A percentile compares a stretch with the other conserved stretches of the same genome.
These are phyloP conservation scores for Harringtonia lauricola DNA, from an alignment of 2,329 filamentous ascomycete species.

Conservation along the genomic window DNA sequence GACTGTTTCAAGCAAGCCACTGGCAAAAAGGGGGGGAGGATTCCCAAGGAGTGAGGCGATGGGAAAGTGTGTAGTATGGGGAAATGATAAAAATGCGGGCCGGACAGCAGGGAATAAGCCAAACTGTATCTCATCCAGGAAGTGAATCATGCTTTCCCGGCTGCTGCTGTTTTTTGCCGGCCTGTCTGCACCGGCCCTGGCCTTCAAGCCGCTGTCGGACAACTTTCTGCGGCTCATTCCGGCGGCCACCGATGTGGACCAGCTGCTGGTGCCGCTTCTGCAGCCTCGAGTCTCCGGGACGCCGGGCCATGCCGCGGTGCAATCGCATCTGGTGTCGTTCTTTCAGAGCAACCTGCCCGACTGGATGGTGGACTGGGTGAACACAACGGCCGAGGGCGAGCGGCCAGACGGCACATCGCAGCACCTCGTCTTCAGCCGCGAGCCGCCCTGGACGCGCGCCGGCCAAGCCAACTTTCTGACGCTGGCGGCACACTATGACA, in stretches of 20 bases:
- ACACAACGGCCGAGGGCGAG: constrained; percentile 54
- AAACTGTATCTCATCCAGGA: too few species aligned
- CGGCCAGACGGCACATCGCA: constrained; percentile 36
- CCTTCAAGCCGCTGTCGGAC: constrained; percentile 46
- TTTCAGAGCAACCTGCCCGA: constrained; percentile 55
- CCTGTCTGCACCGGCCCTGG: constrained; percentile 15
- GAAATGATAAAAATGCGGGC: too few species aligned
- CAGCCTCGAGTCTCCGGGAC: constrained; percentile 67
- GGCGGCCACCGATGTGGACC: constrained; percentile 46
- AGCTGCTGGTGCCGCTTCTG: constrained; percentile 63
- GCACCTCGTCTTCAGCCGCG: constrained; percentile 66
- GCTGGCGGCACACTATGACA: constrained; percentile 77
- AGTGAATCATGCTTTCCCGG: too few species aligned
- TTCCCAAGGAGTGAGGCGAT: too few species aligned
- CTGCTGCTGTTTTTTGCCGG: constrained; percentile 8
- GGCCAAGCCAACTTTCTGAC: constrained; percentile 66
- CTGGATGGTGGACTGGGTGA: constrained; percentile 64
- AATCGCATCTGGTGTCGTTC: constrained; percentile 63
- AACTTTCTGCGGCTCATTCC: constrained; percentile 53
- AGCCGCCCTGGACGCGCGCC: constrained; percentile 62
- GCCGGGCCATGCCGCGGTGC: constrained; percentile 51
- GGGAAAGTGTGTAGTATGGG: too few species aligned
- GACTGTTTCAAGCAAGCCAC: constrained; percentile 4
- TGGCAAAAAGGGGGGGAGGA: not conserved
- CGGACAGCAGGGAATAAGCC: too few species aligned